Conservation (phyloP, 2,329 filamentous ascomycete genomes). For the Fonsecaea erecta region DNA sequence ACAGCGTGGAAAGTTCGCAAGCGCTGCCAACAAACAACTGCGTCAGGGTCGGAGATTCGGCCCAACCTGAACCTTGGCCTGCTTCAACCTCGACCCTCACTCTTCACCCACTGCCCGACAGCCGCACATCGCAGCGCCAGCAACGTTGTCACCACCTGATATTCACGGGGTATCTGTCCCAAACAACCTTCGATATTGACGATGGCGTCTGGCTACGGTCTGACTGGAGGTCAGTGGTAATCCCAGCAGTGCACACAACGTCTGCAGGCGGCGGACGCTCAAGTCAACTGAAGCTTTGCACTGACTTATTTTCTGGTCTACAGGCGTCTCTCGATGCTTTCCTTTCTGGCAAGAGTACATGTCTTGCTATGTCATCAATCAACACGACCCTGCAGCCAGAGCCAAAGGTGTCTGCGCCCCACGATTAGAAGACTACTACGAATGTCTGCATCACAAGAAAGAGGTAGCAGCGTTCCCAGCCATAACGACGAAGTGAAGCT, state of each 20-base stretch:
- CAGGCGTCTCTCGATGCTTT: constrained; percentile 83
- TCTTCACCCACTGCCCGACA: neutral
- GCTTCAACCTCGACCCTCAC: constrained; percentile 7
- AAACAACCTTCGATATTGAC: constrained; percentile 31
- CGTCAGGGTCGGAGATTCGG: constrained; percentile 9
- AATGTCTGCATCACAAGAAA: constrained; percentile 98
- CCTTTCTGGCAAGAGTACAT: constrained; percentile 99
- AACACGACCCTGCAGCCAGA: constrained; percentile 73
- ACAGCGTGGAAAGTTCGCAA: constrained; percentile 16
- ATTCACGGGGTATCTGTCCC: constrained; percentile 19
- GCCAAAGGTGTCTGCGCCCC: constrained; percentile 87
- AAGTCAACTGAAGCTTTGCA: constrained; percentile 6
- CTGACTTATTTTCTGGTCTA: constrained; percentile 22
- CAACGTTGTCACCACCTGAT: constrained; percentile 32
- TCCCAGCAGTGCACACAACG: neutral
- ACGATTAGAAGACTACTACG: constrained; percentile 93
- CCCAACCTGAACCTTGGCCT: neutral
- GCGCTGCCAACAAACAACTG: neutral
- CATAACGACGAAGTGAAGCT: neutral
- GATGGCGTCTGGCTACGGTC: constrained; percentile 58
- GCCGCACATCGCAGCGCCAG: neutral
- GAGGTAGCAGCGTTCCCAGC: constrained; percentile 67
- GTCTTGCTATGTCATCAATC: constrained; percentile 97
- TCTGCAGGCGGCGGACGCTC: neutral
- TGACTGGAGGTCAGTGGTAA: constrained; percentile 58